Base-by-base conservation (phyloP, 2,329 filamentous ascomycete genomes). In the Neonectria punicea region DNA sequence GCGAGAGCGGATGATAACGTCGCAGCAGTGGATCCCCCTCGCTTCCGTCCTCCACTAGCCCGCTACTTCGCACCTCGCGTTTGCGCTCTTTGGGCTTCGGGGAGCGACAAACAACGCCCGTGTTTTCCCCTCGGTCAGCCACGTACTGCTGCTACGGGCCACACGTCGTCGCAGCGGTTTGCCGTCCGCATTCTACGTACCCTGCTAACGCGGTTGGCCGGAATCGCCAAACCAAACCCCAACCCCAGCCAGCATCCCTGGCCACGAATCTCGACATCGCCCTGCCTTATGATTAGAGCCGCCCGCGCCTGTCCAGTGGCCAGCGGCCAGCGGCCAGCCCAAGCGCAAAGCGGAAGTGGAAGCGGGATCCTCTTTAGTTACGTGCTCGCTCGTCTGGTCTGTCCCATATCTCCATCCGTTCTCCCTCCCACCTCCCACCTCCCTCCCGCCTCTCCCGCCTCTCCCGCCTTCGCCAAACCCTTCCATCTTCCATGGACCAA, bases 401-500 rank as follows among this genome's bases (percentile, higher is more conserved):
- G 25, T 25, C 30, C 30, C 30, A 49, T 51, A 57, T 66, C 58
- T 25, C 58, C 51, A 60, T 66, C 39, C 39, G 18, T 43, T 43
- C 49, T 68, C 69, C 63, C 71, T 70, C 61, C 57, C 53, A 36
- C 62, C 67, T 65, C 67, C 39, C 39, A 41, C 39, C n/a, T 43
- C n/a, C n/a, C 34, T 36, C 34, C 34, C 39, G 39, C 5, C 39
- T 43, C 34, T 36, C 34, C 34, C 39, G 39, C 5, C 39, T 43
- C 34, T 70, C 58, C 57, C 50, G 36, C 62, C 67, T 64, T 66
- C 63, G 57, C 65, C 65, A 59, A 59, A 68, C 54, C 58, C 67
- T 73, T 74, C 73, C 73, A 75, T 74, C 67, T 73, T 74, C 73
- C 73, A 74, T 74, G 73, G 73, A 73, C 69, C 58, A 68, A 67